Conservation (phyloP, 129 eudicot species). For the Chrysanthemum lavandulifolium region DNA sequence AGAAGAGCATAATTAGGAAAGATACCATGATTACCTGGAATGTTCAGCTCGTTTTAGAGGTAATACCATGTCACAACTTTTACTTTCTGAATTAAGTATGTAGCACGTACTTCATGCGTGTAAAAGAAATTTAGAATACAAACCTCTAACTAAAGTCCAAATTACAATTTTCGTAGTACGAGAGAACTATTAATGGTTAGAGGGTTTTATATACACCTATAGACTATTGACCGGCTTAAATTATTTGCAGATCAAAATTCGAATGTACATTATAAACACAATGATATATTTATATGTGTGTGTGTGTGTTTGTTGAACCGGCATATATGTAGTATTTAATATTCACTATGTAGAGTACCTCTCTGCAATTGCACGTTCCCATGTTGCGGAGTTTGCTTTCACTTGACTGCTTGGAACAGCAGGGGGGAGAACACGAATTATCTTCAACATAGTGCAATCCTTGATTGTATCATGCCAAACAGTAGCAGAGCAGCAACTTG, state of each 20-base stretch:
- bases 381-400: slow-evolving; percentile 72
- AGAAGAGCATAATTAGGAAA: slow-evolving; percentile 5
- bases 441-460: slow-evolving; percentile 82
- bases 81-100: no score
- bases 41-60: neutral
- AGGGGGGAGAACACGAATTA: slow-evolving; percentile 95
- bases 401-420: slow-evolving; percentile 77
- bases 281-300: neutral
- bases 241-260: neutral
- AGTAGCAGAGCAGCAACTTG: slow-evolving; percentile 99
- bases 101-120: no score
- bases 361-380: slow-evolving; percentile 99
- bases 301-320: no score
- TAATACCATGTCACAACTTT: neutral
- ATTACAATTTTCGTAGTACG: no score
- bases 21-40: slow-evolving; percentile 7
- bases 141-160: no score
- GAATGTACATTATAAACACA: neutral
- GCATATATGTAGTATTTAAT: neutral
- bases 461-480: slow-evolving; percentile 88
- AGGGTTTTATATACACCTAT: neutral
- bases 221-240: neutral
- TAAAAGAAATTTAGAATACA: no score
- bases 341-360: slow-evolving; percentile 43
- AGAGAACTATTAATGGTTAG: no score